Evolutionary conservation across 495 filamentous ascomycete species (phyloP).

Genomic region (Lophiostoma macrostomum): DNA sequence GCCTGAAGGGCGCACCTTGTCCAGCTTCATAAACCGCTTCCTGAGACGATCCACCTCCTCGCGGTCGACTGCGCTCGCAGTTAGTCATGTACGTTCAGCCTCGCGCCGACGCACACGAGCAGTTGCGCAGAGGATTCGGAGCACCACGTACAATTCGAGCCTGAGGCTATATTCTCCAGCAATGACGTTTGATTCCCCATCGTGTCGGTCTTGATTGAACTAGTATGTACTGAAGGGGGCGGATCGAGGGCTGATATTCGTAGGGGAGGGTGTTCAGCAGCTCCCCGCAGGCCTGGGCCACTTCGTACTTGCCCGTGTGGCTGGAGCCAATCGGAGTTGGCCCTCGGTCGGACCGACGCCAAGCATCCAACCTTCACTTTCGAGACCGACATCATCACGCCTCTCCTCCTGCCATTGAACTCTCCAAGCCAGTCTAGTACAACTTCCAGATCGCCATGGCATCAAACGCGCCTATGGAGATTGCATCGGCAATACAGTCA

Average conservation of each 20-base stretch:
- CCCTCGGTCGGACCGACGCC: too few species aligned
- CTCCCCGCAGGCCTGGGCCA: too few species aligned
- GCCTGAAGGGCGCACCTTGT: constrained; percentile 64
- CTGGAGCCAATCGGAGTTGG: too few species aligned
- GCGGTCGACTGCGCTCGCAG: constrained; percentile 69
- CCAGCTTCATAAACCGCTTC: constrained; percentile 98
- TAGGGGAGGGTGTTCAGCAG: too few species aligned
- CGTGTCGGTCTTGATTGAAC: constrained; percentile 19
- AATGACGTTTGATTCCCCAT: constrained; percentile 86
- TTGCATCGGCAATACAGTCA: constrained; percentile 74
- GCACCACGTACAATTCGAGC: constrained; percentile 92
- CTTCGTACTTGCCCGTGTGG: too few species aligned
- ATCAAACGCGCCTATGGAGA: constrained; percentile 50
- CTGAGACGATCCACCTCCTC: constrained; percentile 93
- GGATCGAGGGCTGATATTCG: too few species aligned
- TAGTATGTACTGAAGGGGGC: constrained; percentile 11
- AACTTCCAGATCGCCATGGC: constrained; percentile 19
- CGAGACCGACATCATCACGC: too few species aligned
- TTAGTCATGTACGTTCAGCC: constrained; percentile 23
- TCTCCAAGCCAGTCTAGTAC: background rate
- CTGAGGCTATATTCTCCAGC: constrained; percentile 92
- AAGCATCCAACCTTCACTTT: too few species aligned
- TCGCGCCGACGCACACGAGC: constrained; percentile 22
- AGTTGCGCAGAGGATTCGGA: too few species aligned
- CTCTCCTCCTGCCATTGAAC: constrained; percentile 1